These are phyloP conservation scores for Hyaloscypha finlandica DNA, from an alignment of 495 filamentous ascomycete species.

Conservation along the genomic window DNA sequence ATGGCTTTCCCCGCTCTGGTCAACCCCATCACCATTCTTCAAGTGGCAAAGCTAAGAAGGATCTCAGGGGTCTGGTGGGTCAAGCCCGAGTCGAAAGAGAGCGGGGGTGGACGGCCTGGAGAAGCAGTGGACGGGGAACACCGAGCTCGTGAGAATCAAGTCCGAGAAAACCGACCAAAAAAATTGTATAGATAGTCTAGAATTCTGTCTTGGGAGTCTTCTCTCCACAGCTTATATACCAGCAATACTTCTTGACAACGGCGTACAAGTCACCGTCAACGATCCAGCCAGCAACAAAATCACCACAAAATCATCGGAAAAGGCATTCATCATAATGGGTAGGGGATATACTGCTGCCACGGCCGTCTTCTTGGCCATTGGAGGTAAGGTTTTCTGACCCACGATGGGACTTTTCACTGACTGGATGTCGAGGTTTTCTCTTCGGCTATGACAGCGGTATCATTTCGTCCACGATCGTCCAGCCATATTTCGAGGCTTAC, in stretches of 20 bases:
- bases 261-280: background rate
- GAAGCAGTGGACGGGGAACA: background rate
- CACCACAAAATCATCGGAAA: background rate
- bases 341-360: background rate
- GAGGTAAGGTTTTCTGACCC: constrained; percentile 10
- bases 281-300: background rate
- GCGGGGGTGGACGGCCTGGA: background rate
- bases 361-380: constrained; percentile 20
- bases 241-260: background rate
- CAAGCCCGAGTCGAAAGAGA: background rate
- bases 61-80: background rate
- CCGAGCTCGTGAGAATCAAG: background rate
- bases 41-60: too few relatives aligned
- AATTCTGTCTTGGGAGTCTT: background rate
- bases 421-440: constrained; percentile 17
- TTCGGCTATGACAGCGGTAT: constrained; percentile 31
- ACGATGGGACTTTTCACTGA: background rate
- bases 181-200: background rate
- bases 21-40: background rate
- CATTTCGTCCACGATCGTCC: constrained; percentile 27
- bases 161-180: background rate
- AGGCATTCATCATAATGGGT: background rate
- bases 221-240: background rate
- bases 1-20: background rate
- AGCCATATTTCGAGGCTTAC: constrained; percentile 21